Evolutionary conservation across 352 stramenopile genomes (phyloP).

Genomic region (Globisporangium alternatum): DNA sequence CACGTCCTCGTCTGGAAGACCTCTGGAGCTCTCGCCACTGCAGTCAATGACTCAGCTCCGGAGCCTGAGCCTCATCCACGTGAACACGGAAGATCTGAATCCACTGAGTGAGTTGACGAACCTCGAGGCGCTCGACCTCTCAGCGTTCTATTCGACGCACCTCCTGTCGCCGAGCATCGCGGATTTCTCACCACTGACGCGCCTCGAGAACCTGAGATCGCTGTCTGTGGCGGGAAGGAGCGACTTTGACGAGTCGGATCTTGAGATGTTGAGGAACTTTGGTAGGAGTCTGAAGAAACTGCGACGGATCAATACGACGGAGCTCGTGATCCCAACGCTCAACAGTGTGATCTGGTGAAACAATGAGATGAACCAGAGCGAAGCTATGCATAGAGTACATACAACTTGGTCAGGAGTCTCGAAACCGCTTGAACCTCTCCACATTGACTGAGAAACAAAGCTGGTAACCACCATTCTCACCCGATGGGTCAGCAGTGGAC

Average conservation of each 20-base stretch:
- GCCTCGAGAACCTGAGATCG: constrained; percentile 3
- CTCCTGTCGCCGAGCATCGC: not conserved
- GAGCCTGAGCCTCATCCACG: not conserved
- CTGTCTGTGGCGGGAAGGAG: constrained; percentile 1
- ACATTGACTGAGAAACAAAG: too few relatives aligned
- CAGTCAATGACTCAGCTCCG: not conserved
- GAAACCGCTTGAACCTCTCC: too few relatives aligned
- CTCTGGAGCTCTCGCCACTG: constrained; percentile 2
- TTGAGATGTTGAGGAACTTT: not conserved
- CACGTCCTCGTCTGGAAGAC: not conserved
- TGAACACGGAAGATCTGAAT: constrained; percentile 1
- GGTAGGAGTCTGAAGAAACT: not conserved
- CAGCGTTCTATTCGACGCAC: constrained; percentile 5
- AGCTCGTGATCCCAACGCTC: constrained; percentile 4
- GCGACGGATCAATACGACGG: not conserved
- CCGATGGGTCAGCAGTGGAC: constrained; percentile 6
- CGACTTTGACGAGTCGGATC: not conserved
- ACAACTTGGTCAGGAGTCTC: too few relatives aligned
- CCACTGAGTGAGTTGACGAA: not conserved
- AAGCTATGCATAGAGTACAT: not conserved
- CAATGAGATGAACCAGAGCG: not conserved
- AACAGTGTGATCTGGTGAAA: not conserved
- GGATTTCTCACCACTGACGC: not conserved
- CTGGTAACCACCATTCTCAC: not conserved
- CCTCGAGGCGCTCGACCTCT: not conserved